phyloP scores from a whole-genome alignment of 345 rosid genomes.

The Aegle marmelos region DNA sequence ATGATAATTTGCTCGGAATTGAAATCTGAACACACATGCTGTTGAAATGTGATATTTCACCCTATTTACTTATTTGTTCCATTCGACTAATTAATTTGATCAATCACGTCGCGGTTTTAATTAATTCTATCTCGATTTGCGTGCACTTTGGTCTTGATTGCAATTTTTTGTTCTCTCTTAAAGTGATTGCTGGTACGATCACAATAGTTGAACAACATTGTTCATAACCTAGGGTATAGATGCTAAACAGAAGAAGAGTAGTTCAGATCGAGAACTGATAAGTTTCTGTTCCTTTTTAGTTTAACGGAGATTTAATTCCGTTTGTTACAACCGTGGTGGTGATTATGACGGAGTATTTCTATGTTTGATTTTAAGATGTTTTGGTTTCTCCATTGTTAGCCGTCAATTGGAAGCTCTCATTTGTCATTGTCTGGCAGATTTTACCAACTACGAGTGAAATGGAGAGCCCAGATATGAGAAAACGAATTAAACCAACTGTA shows the following conservation, averaged over 20 bases:
- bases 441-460: slow-evolving; percentile 14
- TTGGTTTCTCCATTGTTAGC: not conserved
- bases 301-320: not conserved
- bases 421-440: not conserved
- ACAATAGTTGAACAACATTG: not conserved
- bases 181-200: not conserved
- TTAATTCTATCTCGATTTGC: not conserved
- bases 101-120: not conserved
- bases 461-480: slow-evolving; percentile 44
- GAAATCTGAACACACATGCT: not conserved
- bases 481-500: slow-evolving; percentile 69
- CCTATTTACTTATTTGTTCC: not conserved
- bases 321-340: not conserved
- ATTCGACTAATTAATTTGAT: not conserved
- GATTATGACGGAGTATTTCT: not conserved
- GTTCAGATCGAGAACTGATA: not conserved
- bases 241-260: not conserved
- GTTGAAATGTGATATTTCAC: not conserved
- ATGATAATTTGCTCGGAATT: not conserved
- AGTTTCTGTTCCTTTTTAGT: not conserved
- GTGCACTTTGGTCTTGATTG: not conserved
- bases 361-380: not conserved
- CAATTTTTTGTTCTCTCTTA: not conserved
- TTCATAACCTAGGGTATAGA: not conserved
- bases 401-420: not conserved